Base-by-base conservation (phyloP, 192 early-diverging fungal genomes). In the Allomyces macrogynus region DNA sequence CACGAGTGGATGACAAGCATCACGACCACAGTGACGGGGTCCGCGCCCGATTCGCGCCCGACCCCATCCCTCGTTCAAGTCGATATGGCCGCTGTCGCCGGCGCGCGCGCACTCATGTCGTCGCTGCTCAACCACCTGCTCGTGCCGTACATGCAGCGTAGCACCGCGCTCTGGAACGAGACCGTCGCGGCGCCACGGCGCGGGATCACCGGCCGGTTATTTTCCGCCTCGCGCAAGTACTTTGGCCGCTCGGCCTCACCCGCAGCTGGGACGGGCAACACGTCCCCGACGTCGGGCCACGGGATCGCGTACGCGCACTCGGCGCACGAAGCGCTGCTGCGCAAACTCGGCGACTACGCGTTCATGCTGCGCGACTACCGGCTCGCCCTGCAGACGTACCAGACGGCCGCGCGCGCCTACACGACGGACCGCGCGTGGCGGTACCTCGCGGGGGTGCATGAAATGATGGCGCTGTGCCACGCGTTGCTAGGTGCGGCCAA, bases 321-420 rank as follows among this genome's bases (percentile, higher is more conserved):
- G 62, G 81, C 93, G n/a, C 88, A 89, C 1, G 96, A 99, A 70
- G 84, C 93, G 11, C 82, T 91, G 67, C 82, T 97, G 81, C 80
- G 94, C 5, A 87, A 87, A 69, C 76, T 97, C 24, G 96, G 89
- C 16, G 94, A 97, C 76, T 99, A 86, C 75, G 84, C 92, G 4
- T 97, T 99, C 69, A 97, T 97, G 94, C 75, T 99, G 4, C 77
- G 87, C 24, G 96, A 99, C 69, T 96, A 87, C 72, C 80, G 81
- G 62, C 88, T 96, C 73, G 94, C 96, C 3, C 81, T 83, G 65
- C 77, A 81, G 0, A 85, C 92, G 5, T 99, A 97, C 67, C 93
- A 99, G 66, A 84, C 83, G 0, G 89, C 90, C 7, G 84, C 87
- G 57, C 81, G 85, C 67, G 95, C 95, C 64, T 97, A 85, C 76